Conservation (phyloP, 106 monocot genomes). For the Dendrobium chrysotoxum region DNA sequence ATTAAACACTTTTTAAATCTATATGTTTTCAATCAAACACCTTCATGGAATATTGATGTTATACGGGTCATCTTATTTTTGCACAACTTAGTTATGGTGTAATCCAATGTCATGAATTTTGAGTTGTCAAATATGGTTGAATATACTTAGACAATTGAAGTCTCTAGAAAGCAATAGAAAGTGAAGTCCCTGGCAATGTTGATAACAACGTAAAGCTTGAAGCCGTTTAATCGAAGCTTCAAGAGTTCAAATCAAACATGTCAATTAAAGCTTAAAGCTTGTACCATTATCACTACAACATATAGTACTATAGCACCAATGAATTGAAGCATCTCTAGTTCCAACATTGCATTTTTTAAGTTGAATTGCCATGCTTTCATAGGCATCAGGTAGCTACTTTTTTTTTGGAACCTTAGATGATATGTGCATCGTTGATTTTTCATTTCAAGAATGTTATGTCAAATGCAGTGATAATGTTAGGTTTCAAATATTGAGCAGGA, state of each 20-base stretch:
- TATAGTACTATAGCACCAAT: too few relatives aligned
- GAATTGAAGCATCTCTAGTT: too few relatives aligned
- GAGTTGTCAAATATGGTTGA: not conserved
- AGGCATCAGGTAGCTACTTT: conserved; percentile 37
- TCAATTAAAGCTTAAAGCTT: too few relatives aligned
- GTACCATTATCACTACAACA: too few relatives aligned
- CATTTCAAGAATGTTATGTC: too few relatives aligned
- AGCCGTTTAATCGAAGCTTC: conserved; percentile 71
- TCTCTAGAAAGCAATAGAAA: conserved; percentile 72
- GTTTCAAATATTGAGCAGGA: not conserved
- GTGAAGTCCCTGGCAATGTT: conserved; percentile 62
- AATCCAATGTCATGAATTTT: not conserved
- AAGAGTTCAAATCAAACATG: conserved; percentile 87
- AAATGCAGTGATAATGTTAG: not conserved
- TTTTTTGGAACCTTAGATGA: conserved; percentile 28
- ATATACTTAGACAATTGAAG: conserved; percentile 69
- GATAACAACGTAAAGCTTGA: conserved; percentile 73
- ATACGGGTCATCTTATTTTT: not conserved
- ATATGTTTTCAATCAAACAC: too few relatives aligned
- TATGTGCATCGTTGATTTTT: conserved; percentile 15
- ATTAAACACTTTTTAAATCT: too few relatives aligned
- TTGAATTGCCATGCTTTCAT: conserved; percentile 46
- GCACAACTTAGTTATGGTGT: too few relatives aligned
- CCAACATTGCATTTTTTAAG: conserved; percentile 56
- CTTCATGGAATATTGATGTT: not conserved